Evolutionary conservation across 352 stramenopile genomes (phyloP).

Genomic region (Phytophthora fragariae): DNA sequence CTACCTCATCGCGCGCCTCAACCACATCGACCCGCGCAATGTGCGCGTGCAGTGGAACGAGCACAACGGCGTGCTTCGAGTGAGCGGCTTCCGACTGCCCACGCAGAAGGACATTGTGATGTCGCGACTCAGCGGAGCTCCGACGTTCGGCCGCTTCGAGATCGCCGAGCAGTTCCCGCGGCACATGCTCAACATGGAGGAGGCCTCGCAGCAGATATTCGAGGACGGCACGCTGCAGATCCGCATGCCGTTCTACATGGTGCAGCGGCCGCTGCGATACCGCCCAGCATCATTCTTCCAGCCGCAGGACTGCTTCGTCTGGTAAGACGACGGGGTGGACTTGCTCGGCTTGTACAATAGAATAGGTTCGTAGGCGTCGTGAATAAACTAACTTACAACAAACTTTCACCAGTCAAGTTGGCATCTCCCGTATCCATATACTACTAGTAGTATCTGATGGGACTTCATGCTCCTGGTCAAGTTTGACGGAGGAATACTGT

Average conservation of each 20-base stretch:
- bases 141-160: constrained; percentile 75
- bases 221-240: constrained; percentile 65
- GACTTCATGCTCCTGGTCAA: not conserved
- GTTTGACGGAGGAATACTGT: too few relatives aligned
- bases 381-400: too few relatives aligned
- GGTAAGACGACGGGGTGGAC: constrained; percentile 23
- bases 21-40: constrained; percentile 38
- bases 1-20: constrained; percentile 48
- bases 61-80: constrained; percentile 45
- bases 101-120: constrained; percentile 67
- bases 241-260: constrained; percentile 57
- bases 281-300: constrained; percentile 48
- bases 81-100: constrained; percentile 61
- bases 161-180: constrained; percentile 62
- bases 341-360: constrained; percentile 27
- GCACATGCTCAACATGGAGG: constrained; percentile 55
- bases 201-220: constrained; percentile 57
- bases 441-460: too few relatives aligned
- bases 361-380: not conserved
- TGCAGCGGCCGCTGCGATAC: constrained; percentile 39
- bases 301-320: constrained; percentile 49
- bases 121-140: constrained; percentile 56
- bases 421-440: too few relatives aligned
- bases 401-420: too few relatives aligned
- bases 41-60: constrained; percentile 57